phyloP scores from a whole-genome alignment of 1,139 yeast species.

The Blastobotrys aristatus region DNA sequence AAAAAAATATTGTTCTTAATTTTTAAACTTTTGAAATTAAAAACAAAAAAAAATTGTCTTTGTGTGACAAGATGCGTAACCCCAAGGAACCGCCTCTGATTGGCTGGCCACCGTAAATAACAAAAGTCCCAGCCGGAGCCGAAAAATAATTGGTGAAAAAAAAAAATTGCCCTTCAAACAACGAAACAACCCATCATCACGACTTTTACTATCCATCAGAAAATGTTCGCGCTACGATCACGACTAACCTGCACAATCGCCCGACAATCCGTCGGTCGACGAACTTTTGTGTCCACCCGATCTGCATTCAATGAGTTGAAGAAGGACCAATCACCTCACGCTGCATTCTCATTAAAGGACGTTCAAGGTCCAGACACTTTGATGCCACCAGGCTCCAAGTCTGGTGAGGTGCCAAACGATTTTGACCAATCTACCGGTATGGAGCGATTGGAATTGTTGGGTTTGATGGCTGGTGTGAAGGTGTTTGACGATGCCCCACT shows the following conservation, averaged over 20 bases:
- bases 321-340: conserved; percentile 21
- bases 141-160: too few relatives aligned
- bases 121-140: too few relatives aligned
- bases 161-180: neutral
- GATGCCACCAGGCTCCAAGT: conserved; percentile 84
- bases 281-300: conserved; percentile 13
- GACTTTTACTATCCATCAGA: conserved; percentile 6
- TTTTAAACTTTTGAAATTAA: too few relatives aligned
- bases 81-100: too few relatives aligned
- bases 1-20: too few relatives aligned
- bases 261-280: conserved; percentile 11
- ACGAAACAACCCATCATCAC: neutral
- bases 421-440: conserved; percentile 97
- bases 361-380: conserved; percentile 77
- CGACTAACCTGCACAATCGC: conserved; percentile 6
- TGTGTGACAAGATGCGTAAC: neutral
- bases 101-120: neutral
- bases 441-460: conserved; percentile 92
- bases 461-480: conserved; percentile 94
- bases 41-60: too few relatives aligned
- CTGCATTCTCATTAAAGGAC: conserved; percentile 67
- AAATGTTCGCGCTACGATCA: conserved; percentile 9
- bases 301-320: conserved; percentile 6
- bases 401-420: conserved; percentile 85
- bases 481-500: conserved; percentile 89